Evolutionary conservation across 1,284 basidiomycete genomes (phyloP), one percentile per base, ranked within the genome.

Genomic region (Chondrostereum purpureum): DNA sequence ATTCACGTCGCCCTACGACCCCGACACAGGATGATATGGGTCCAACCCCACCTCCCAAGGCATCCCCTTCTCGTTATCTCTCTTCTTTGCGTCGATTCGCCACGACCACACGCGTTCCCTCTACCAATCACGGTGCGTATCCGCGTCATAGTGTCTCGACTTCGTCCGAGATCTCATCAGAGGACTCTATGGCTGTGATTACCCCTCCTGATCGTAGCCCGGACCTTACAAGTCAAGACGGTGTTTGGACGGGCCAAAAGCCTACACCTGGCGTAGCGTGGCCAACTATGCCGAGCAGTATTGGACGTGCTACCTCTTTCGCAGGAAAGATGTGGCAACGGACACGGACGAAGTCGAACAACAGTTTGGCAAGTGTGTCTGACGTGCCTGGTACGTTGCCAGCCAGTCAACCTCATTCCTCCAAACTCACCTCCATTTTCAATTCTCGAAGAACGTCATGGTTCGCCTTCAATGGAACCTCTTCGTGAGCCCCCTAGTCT

Each of bases 321-420:
- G 73, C 77, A 14, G 77, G 72, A 48, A 77, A 72, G 57, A 68
- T 80, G 50, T 79, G 68, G 58, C 63, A 66, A 41, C 58, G 77
- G 37, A 64, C 61, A 18, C 65, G 76, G 54, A 74, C 75, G 24
- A 76, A 66, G 51, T 77, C 76, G 22, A 70, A 59, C 47, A 57
- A 57, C 3, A 72, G 71, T 52, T 58, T 56, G n/a, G 55, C 62
- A 48, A 72, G 67, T 52, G 50, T 60, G 27, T 48, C 55, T 42
- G 64, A 64, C 19, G 47, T 57, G 21, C 58, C 58, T 48, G 62
- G 70, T 72, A 43, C 49, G 55, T 52, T 38, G 11, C 8, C 27
- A 23, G 31, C 22, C 16, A 19, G 5, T 27, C 24, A 18, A 39
- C 38, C n/a, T n/a, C n/a, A n/a, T n/a, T n/a, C n/a, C n/a, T n/a